Evolutionary conservation across 164 flowering plant genomes (phyloP), one percentile per base, ranked within the genome.

Genomic region (Euptelea pleiosperma): DNA sequence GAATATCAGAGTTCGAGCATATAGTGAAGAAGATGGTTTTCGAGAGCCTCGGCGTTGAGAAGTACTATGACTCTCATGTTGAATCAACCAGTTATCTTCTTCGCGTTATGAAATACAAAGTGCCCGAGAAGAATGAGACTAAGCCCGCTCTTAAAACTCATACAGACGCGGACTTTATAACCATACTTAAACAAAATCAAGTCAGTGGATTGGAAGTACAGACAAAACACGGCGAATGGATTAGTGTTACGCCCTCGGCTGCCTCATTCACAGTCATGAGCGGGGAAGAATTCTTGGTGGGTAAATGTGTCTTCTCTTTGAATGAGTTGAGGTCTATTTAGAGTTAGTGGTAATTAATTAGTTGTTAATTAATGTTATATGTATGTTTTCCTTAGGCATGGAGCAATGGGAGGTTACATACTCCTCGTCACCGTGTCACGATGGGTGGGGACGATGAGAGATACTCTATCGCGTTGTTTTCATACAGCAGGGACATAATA

Each of bases 401-500:
- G 87, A 57, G 75, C 42, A 82, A 85, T 59, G 86, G 83, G 0
- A 44, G 83, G 33, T 6, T 85, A n/a, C 66, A 71, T 45, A 61
- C 79, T n/a, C 73, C 87, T 0, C 55, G 28, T 36, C 87, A 85
- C 39, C 65, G 82, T 0, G 91, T 85, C 18, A 73, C 73, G 80
- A 76, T 82, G 84, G 70, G 12, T 0, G 86, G 82, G 55, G 45
- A 67, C 3, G 63, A 73, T 9, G 53, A 70, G 12, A 67, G 91
- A 45, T 81, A 77, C 77, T 79, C 87, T 0, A 52, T 60, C 0
- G 91, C 83, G 28, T 67, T 85, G 53, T 85, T 85, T 59, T 73
- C 87, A 1, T 44, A 73, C 28, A 24, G 52, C 33, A 45, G 45
- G 22, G 5, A 10, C 1, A 33, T 43, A 8, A 30, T 63, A 9